Base-by-base conservation (phyloP, 192 early-diverging fungal genomes). In the Allomyces macrogynus region DNA sequence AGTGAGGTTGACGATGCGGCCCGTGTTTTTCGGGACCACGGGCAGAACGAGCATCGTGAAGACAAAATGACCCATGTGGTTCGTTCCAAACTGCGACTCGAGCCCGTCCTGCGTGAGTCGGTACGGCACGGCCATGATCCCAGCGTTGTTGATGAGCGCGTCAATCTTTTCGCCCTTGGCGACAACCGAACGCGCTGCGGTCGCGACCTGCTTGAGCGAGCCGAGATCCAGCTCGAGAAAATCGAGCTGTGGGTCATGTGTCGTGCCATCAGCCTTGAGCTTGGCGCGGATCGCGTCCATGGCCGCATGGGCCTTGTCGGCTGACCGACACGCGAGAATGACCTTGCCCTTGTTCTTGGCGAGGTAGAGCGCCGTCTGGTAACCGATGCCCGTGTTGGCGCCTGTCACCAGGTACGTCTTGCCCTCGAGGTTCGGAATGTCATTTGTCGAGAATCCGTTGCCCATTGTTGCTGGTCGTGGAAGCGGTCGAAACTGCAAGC, bases 61-160 rank as follows among this genome's bases (percentile, higher is more conserved):
- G 61, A 75, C 63, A 24, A 77, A 81, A 63, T 84, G 82, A 10
- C 82, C 82, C 5, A 84, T 69, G 61, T 75, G 80, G 69, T 84
- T 84, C 54, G 80, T 81, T 4, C 81, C 81, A 76, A 81, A 83
- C 73, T 83, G 81, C 63, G 76, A 73, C 67, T 85, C 83, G 23
- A 77, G 68, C 24, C 83, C 83, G 23, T 83, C 81, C 27, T 73
- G 71, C n/a, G 83, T 85, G 44, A 75, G 75, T 22, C 73, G 73
- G 62, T 80, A 81, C 24, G 80, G 81, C 11, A 71, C 73, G 65
- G 78, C 77, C 62, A 82, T 81, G 65, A 80, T 70, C 0, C 83
- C 83, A 60, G 83, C 83, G 57, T 85, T 82, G 72, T 75, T 76
- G 26, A 72, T 70, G n/a, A 74, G 68, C 40, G 77, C 49, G 63